These are phyloP conservation scores for Cucurbita argyrosperma DNA, from an alignment of 306 rosid genomes.

Conservation along the genomic window DNA sequence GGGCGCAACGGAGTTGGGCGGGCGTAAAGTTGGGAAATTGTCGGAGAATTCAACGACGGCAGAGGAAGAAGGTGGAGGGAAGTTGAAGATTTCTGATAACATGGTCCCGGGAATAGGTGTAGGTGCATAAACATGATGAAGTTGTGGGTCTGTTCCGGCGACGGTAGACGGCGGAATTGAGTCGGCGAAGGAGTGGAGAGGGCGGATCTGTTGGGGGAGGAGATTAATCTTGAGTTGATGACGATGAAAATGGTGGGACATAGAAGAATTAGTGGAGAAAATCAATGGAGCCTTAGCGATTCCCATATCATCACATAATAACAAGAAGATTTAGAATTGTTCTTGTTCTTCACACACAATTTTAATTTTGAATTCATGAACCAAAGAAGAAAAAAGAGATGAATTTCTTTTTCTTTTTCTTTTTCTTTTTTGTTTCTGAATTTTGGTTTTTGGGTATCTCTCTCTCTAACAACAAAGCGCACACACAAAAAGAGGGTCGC, in stretches of 20 bases:
- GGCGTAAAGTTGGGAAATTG: background rate
- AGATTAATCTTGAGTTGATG: conserved; percentile 22
- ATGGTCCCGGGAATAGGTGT: background rate
- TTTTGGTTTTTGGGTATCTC: background rate
- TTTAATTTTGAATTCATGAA: background rate
- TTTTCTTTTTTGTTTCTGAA: background rate
- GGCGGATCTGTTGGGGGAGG: background rate
- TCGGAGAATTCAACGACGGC: background rate
- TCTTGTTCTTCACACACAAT: conserved; percentile 10
- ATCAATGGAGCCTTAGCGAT: conserved; percentile 26
- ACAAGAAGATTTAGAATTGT: background rate
- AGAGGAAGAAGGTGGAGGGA: background rate
- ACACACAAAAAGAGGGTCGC: background rate
- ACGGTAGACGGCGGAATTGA: background rate
- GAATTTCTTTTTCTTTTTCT: background rate
- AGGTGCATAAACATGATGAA: background rate
- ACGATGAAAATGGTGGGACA: conserved; percentile 83
- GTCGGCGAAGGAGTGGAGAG: background rate
- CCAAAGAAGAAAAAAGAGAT: background rate
- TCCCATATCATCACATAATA: conserved; percentile 40
- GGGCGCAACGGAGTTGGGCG: background rate
- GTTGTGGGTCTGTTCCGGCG: background rate
- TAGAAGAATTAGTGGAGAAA: conserved; percentile 43
- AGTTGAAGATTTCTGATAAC: conserved; percentile 5
- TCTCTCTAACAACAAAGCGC: background rate